Percentiles rank a stretch among this genome's conserved stretches.
These are phyloP conservation scores for Fusarium siculi DNA, from an alignment of 2,329 filamentous ascomycete species.

Conservation along the genomic window DNA sequence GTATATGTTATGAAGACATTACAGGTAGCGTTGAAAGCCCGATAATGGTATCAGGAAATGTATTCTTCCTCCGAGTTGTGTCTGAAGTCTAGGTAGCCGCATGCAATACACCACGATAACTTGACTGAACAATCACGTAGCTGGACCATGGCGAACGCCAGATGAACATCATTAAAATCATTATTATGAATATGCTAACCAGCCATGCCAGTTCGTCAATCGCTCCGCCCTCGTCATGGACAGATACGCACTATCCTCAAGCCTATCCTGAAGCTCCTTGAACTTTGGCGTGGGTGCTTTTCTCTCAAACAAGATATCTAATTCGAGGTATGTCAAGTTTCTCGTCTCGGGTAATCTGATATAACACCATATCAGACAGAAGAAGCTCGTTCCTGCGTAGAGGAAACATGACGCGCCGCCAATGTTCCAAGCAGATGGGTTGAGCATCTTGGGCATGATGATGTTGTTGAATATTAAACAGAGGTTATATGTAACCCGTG, in stretches of 20 bases:
- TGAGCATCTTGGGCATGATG: conserved; percentile 45
- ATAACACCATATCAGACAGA: conserved; percentile 43
- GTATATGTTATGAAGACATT: neutral
- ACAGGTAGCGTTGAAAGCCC: no score
- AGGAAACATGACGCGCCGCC: conserved; percentile 43
- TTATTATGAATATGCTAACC: conserved; percentile 39
- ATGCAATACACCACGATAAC: no score
- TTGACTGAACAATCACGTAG: neutral
- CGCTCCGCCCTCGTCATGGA: conserved; percentile 31
- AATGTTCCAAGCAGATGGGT: conserved; percentile 43
- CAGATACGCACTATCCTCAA: conserved; percentile 35
- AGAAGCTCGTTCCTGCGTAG: conserved; percentile 31
- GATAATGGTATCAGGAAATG: neutral
- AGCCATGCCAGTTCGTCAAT: conserved; percentile 41
- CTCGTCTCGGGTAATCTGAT: conserved; percentile 45
- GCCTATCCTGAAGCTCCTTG: conserved; percentile 37
- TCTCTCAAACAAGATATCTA: conserved; percentile 46
- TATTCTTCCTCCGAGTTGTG: no score
- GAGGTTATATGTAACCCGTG: conserved; percentile 44
- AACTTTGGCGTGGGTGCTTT: conserved; percentile 48
- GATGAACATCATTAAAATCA: conserved; percentile 2
- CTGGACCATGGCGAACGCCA: neutral
- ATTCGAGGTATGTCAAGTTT: conserved; percentile 41
- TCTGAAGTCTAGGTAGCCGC: no score
- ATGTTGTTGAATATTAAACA: conserved; percentile 42